Conservation (phyloP, 2,329 filamentous ascomycete genomes). For the Aspergillus proliferans region DNA sequence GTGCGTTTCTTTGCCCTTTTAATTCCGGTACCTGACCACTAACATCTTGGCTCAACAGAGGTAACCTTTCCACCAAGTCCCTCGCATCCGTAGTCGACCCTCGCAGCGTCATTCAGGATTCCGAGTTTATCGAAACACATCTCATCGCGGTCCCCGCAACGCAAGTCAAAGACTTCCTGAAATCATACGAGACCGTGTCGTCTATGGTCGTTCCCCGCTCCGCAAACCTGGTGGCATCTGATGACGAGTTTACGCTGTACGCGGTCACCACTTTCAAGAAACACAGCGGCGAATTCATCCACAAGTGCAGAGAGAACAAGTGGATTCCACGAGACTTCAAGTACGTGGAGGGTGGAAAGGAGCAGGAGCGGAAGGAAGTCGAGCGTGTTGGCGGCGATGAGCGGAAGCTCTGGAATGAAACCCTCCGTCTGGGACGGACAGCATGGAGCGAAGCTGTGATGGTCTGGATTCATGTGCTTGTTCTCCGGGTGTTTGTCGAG, state of each 20-base stretch:
- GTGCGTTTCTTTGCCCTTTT: conserved; percentile 43
- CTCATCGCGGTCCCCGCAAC: conserved; percentile 80
- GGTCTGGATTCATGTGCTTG: conserved; percentile 90
- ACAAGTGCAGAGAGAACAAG: conserved; percentile 85
- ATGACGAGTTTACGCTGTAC: conserved; percentile 85
- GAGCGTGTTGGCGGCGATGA: conserved; percentile 77
- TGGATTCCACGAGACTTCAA: conserved; percentile 95
- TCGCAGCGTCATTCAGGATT: conserved; percentile 72
- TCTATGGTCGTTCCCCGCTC: conserved; percentile 94
- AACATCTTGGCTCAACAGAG: conserved; percentile 44
- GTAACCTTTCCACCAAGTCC: conserved; percentile 90
- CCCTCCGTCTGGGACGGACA: conserved; percentile 76
- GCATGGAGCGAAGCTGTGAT: conserved; percentile 94
- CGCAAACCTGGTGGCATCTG: conserved; percentile 68
- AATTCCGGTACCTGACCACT: conserved; percentile 1
- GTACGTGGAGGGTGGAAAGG: conserved; percentile 80
- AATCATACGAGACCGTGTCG: conserved; percentile 78
- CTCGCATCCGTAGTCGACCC: conserved; percentile 84
- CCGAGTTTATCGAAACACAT: conserved; percentile 94
- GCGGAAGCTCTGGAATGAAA: conserved; percentile 87
- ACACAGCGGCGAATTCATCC: conserved; percentile 74
- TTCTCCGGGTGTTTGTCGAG: conserved; percentile 91
- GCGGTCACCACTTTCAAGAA: conserved; percentile 94
- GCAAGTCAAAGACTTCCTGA: conserved; percentile 79
- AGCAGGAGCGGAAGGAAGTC: conserved; percentile 82